Percentiles rank a stretch among this genome's conserved stretches.
Conservation (phyloP, 2,329 filamentous ascomycete genomes). For the Fusarium continuum region DNA sequence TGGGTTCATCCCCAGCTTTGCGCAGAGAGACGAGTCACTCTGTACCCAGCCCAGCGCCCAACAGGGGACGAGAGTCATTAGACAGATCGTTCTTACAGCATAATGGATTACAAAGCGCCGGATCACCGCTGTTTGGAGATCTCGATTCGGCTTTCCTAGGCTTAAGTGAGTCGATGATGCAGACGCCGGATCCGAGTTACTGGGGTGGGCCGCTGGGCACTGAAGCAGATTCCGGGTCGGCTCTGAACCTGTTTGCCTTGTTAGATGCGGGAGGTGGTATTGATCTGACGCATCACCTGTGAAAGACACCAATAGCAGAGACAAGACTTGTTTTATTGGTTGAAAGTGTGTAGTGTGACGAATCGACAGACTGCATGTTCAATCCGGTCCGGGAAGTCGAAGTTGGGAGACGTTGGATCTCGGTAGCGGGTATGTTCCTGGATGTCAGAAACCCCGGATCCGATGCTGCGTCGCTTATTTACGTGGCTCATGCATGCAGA, state of each 20-base stretch:
- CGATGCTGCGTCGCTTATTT: neutral
- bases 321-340: neutral
- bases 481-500: neutral
- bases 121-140: slow-evolving; percentile 48
- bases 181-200: slow-evolving; percentile 54
- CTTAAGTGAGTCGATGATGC: slow-evolving; percentile 50
- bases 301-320: neutral
- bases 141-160: slow-evolving; percentile 52
- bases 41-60: slow-evolving; percentile 24
- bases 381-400: neutral
- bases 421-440: neutral
- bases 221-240: slow-evolving; percentile 56
- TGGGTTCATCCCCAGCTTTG: slow-evolving; percentile 16
- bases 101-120: slow-evolving; percentile 40
- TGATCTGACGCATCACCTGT: slow-evolving; percentile 57
- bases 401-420: slow-evolving; percentile 1
- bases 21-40: slow-evolving; percentile 19
- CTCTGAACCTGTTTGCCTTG: slow-evolving; percentile 60
- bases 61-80: slow-evolving; percentile 36
- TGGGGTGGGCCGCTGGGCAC: slow-evolving; percentile 51
- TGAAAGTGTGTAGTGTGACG: neutral
- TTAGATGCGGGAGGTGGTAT: slow-evolving; percentile 63
- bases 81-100: slow-evolving; percentile 44
- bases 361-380: neutral
- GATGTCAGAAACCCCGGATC: neutral